These are phyloP conservation scores for Mycena sanguinolenta DNA, from an alignment of 768 basidiomycete species.

Conservation along the genomic window DNA sequence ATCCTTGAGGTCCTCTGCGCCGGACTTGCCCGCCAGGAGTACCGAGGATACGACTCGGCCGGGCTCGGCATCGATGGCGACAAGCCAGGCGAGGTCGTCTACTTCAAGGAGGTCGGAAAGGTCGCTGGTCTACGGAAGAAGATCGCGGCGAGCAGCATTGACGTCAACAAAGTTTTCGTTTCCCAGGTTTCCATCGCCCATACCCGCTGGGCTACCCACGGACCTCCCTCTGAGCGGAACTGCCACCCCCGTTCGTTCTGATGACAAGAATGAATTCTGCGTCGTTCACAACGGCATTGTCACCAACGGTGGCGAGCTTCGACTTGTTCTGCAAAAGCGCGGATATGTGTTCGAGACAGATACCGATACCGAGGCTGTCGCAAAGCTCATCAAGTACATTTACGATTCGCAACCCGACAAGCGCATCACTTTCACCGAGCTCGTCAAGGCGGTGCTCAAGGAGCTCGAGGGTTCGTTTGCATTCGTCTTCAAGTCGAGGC, in stretches of 20 bases:
- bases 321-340: slow-evolving; percentile 93
- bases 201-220: slow-evolving; percentile 99
- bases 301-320: slow-evolving; percentile 91
- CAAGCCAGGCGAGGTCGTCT: slow-evolving; percentile 78
- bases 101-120: slow-evolving; percentile 99
- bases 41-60: slow-evolving; percentile 98
- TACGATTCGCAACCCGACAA: slow-evolving; percentile 94
- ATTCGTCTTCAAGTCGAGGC: slow-evolving; percentile 97
- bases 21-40: slow-evolving; percentile 95
- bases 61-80: slow-evolving; percentile 94
- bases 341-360: slow-evolving; percentile 96
- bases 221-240: slow-evolving; percentile 87
- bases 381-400: slow-evolving; percentile 95
- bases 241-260: slow-evolving; percentile 96
- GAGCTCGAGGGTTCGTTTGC: slow-evolving; percentile 99
- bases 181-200: slow-evolving; percentile 98
- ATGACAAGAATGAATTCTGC: slow-evolving; percentile 85
- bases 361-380: slow-evolving; percentile 98
- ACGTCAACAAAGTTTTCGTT: slow-evolving; percentile 82
- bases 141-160: slow-evolving; percentile 77
- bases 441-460: slow-evolving; percentile 96
- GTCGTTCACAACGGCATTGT: slow-evolving; percentile 99
- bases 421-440: slow-evolving; percentile 87
- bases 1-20: slow-evolving; percentile 91
- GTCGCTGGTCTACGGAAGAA: slow-evolving; percentile 93